A percentile compares a stretch with the other conserved stretches of the same genome.
Evolutionary conservation across 78 protist species (phyloP).

Genomic region (Emiliania huxleyi): DNA sequence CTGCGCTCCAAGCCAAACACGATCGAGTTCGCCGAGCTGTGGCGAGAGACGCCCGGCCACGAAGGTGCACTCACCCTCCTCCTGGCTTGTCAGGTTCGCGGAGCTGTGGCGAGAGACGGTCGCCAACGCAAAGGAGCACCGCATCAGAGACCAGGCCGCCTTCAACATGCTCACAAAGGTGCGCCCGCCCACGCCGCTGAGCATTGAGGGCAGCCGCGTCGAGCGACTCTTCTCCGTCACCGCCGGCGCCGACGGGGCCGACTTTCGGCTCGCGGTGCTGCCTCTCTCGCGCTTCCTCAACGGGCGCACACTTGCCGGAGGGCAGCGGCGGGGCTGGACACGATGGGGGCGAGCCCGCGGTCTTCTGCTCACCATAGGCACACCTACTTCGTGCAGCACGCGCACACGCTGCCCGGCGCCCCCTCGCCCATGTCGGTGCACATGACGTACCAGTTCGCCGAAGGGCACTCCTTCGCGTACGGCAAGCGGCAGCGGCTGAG

Average conservation of each 20-base stretch:
- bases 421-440: not conserved
- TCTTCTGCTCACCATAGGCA: too few species aligned
- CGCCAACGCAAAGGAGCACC: not conserved
- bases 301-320: too few species aligned
- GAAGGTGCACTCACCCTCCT: not conserved
- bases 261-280: not conserved
- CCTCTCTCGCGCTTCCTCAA: not conserved
- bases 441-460: slow-evolving; percentile 25
- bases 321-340: too few species aligned
- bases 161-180: slow-evolving; percentile 3
- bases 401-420: not conserved
- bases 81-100: not conserved
- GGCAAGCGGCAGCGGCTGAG: slow-evolving; percentile 35
- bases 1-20: not conserved
- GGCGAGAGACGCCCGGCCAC: not conserved
- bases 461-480: not conserved
- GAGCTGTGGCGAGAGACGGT: slow-evolving; percentile 1
- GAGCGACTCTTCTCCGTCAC: not conserved
- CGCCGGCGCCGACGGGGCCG: not conserved
- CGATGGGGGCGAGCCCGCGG: too few species aligned
- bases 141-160: slow-evolving; percentile 6
- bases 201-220: not conserved
- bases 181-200: not conserved
- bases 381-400: slow-evolving; percentile 28
- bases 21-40: not conserved